Base-by-base conservation (phyloP, 768 basidiomycete genomes). In the Exidia glandulosa region DNA sequence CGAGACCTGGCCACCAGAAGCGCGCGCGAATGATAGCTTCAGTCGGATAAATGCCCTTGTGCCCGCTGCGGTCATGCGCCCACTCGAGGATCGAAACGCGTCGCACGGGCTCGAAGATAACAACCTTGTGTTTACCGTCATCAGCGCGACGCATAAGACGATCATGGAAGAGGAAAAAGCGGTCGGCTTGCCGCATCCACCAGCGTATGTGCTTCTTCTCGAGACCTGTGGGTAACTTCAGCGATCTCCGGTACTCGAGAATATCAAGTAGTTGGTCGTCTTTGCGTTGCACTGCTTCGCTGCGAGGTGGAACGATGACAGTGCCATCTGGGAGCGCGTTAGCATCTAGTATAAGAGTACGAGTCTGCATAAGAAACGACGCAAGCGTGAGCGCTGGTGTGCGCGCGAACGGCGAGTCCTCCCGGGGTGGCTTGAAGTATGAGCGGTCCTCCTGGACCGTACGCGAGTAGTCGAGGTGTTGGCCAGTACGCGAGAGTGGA, bases 121-220 rank as follows among this genome's bases (percentile, higher is more conserved):
- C 58, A 19, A 57, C 33, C 1, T 62, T 32, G 27, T 27, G 50
- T 0, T 31, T 54, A 2, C 50, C 50, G 3, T 31, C 14, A 0
- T 54, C 50, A 27, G 14, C 25, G 1, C 50, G 50, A 0, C 74
- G 70, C 71, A 67, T 74, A 45, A 71, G 71, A 1, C 63, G 48
- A 7, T 68, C 58, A 0, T 32, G 13, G 1, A 74, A 25, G 0
- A 58, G 3, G 31, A 54, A 54, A 27, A 54, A 54, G 6, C 1
- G 19, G 23, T 0, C 34, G 30, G 55, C 57, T 27, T 31, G 50
- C 1, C 30, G 50, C 2, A 32, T 10, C 25, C 25, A 54, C 27
- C 27, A 29, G 0, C 25, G 50, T 0, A 54, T 0, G 4, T 54
- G 50, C 10, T 54, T 31, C 1, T 14, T 6, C 0, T 14, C 50